These are phyloP conservation scores for Phlebopus sp. DNA, from an alignment of 1,284 basidiomycete species.

Conservation along the genomic window DNA sequence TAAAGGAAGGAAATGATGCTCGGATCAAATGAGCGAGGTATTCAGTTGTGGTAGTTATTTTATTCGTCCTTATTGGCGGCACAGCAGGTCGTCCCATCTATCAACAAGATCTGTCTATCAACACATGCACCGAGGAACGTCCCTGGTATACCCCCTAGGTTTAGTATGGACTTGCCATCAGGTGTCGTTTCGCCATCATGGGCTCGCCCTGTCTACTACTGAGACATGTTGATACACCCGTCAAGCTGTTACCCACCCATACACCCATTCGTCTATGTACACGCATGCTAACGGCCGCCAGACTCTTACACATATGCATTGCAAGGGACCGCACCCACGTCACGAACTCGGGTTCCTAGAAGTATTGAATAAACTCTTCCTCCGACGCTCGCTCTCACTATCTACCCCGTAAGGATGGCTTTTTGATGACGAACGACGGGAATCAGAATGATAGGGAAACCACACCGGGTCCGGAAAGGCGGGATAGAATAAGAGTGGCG, in stretches of 20 bases:
- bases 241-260: too few relatives aligned
- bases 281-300: too few relatives aligned
- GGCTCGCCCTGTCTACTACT: too few relatives aligned
- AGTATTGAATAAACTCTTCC: not conserved
- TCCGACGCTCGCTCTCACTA: not conserved
- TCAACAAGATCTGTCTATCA: not conserved
- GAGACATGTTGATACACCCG: too few relatives aligned
- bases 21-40: not conserved
- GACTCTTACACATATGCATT: too few relatives aligned
- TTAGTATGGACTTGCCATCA: too few relatives aligned
- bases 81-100: not conserved
- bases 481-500: too few relatives aligned
- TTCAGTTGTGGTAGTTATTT: not conserved
- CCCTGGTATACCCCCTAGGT: too few relatives aligned
- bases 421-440: not conserved
- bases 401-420: not conserved
- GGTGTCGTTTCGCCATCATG: too few relatives aligned
- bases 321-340: not conserved
- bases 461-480: not conserved
- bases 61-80: slow-evolving; percentile 1
- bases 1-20: slow-evolving; percentile 21
- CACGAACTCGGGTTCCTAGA: not conserved
- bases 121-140: not conserved
- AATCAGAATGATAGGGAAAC: not conserved
- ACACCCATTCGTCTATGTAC: too few relatives aligned